Conservation (phyloP, 345 rosid genomes). For the Aquilaria yunnanensis region DNA sequence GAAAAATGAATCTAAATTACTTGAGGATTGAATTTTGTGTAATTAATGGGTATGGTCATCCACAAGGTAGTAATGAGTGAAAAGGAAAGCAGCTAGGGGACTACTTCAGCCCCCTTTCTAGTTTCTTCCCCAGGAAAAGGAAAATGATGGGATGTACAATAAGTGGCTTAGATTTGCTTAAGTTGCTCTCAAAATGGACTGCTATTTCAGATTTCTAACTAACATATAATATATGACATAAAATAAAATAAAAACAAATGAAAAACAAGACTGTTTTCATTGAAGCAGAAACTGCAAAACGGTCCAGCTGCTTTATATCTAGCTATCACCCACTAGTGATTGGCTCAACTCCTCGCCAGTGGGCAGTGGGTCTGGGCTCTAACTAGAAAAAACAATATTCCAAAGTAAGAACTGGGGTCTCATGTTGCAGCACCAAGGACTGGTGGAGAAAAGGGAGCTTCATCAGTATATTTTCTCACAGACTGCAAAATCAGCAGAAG, state of each 20-base stretch:
- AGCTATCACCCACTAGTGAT: constrained; percentile 9
- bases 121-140: neutral
- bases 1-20: too few species aligned
- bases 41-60: too few species aligned
- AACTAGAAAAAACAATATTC: constrained; percentile 8
- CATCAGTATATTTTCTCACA: too few species aligned
- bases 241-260: neutral
- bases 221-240: neutral
- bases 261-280: neutral
- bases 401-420: too few species aligned
- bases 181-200: constrained; percentile 4
- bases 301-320: constrained; percentile 20
- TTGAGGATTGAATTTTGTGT: too few species aligned
- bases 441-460: constrained; percentile 4
- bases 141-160: constrained; percentile 1
- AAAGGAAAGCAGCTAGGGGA: neutral
- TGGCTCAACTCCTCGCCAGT: constrained; percentile 22
- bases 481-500: too few species aligned
- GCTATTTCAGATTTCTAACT: neutral
- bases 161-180: constrained; percentile 11
- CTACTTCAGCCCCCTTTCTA: too few species aligned
- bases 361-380: constrained; percentile 16
- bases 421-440: constrained; percentile 10
- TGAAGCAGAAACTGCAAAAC: neutral
- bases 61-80: neutral